Evolutionary conservation across 768 basidiomycete species (phyloP), one percentile per base, ranked within the genome.

Genomic region (Paxillus ammoniavirescens): DNA sequence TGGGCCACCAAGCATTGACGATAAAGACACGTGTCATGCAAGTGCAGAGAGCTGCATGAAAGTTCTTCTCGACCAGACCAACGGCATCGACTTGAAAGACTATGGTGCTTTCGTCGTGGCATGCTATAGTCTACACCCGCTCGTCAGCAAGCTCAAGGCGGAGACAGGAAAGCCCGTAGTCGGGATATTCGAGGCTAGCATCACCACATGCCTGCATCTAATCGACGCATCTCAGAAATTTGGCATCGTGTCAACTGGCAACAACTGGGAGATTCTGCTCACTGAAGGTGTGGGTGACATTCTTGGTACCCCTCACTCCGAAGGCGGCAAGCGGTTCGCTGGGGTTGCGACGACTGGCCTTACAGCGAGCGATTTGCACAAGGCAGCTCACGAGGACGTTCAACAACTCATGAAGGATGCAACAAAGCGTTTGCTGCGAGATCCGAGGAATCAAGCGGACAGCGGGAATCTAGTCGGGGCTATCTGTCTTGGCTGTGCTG

Each of bases 231-330:
- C 59, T 13, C 35, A 50, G 30, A 58, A 54, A 15, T 76, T 72
- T 52, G 72, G 69, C 10, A 70, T 74, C 50, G 67, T 74, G 18
- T 72, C 72, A 40, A 74, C 72, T 5, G 73, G 71, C 5, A 57
- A 58, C n/a, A 65, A 66, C 17, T 73, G 72, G 69, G 72, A 71
- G 43, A 45, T 26, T 5, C 58, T 71, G 28, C 55, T 73, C 26
- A 57, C 55, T 15, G 56, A 53, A 2, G 69, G 64, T 7, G 65
- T 67, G 10, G 33, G 30, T 13, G 36, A 56, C 3, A 54, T 69
- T 33, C 57, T 69, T 36, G 60, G 62, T 13, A 55, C 50, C 23
- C 37, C 45, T 28, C 35, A 35, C 33, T 8, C 33, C 8, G 53
- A 43, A 17, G 58, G 52, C n/a, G 47, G 42, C 14, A 47, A 36